A percentile compares a stretch with the other conserved stretches of the same genome.
phyloP scores from a whole-genome alignment of 306 rosid species.

The Acacia crassicarpa region DNA sequence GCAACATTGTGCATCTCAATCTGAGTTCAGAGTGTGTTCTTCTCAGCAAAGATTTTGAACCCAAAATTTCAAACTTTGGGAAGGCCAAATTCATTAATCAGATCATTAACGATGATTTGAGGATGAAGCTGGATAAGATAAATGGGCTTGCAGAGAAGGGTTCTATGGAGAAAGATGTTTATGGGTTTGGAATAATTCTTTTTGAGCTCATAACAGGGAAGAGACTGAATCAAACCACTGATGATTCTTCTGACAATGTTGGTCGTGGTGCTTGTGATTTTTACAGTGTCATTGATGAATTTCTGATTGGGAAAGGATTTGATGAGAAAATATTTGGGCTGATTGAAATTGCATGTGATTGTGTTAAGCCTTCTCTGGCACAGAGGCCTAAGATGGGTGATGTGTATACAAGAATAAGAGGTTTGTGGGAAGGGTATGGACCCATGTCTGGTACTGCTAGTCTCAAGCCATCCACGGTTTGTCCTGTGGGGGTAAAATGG shows the following conservation, averaged over 20 bases:
- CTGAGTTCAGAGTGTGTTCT: conserved; percentile 39
- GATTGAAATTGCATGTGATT: conserved; percentile 30
- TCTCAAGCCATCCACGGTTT: not conserved
- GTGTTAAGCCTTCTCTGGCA: conserved; percentile 29
- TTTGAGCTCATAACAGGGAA: conserved; percentile 44
- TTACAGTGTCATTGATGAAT: conserved; percentile 20
- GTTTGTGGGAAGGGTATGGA: conserved; percentile 26
- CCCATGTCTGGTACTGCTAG: conserved; percentile 15
- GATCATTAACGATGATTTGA: not conserved
- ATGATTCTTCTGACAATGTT: conserved; percentile 16
- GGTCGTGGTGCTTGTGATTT: not conserved
- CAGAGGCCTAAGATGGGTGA: conserved; percentile 41
- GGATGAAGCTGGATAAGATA: conserved; percentile 8
- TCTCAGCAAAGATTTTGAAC: conserved; percentile 37
- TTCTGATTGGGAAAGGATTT: conserved; percentile 32
- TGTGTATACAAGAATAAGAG: conserved; percentile 13
- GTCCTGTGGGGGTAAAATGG: not conserved
- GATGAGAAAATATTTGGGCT: conserved; percentile 27
- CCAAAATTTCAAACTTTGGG: conserved; percentile 41
- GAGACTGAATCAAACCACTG: not conserved
- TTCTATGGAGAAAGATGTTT: conserved; percentile 36
- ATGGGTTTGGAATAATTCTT: conserved; percentile 40
- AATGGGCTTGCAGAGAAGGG: conserved; percentile 15
- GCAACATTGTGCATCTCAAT: conserved; percentile 33
- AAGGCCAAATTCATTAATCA: conserved; percentile 23